phyloP scores from a whole-genome alignment of 805 yeast species.

The Hermanozyma aechmeae region DNA sequence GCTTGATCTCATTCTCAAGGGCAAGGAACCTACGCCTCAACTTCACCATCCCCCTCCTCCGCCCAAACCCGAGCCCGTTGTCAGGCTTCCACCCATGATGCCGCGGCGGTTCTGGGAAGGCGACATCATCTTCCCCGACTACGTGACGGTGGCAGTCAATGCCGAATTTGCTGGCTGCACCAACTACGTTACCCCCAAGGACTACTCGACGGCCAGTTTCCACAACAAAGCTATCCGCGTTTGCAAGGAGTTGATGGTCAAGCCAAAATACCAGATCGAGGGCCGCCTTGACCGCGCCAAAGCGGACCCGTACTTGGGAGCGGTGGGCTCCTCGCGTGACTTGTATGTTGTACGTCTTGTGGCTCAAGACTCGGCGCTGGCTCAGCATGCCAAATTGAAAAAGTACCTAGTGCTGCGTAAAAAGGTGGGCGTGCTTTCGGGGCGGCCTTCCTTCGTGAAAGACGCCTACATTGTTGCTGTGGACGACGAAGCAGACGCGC shows the following conservation, averaged over 20 bases:
- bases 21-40: slow-evolving; percentile 2
- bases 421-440: slow-evolving; percentile 54
- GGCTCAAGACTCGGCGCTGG: slow-evolving; percentile 10
- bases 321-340: slow-evolving; percentile 40
- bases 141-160: slow-evolving; percentile 32
- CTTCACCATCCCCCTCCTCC: too few relatives aligned
- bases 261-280: slow-evolving; percentile 35
- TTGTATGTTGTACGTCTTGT: slow-evolving; percentile 41
- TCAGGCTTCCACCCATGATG: slow-evolving; percentile 7
- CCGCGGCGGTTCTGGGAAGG: slow-evolving; percentile 35
- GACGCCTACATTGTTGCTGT: slow-evolving; percentile 54
- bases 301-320: slow-evolving; percentile 50
- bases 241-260: slow-evolving; percentile 19
- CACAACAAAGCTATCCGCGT: slow-evolving; percentile 17
- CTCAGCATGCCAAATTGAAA: slow-evolving; percentile 20
- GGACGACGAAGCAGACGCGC: neutral
- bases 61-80: neutral
- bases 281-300: slow-evolving; percentile 50
- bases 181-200: slow-evolving; percentile 11
- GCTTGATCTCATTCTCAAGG: slow-evolving; percentile 21
- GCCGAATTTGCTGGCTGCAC: slow-evolving; percentile 30
- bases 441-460: slow-evolving; percentile 41
- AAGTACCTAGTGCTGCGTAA: slow-evolving; percentile 36
- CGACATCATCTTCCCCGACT: slow-evolving; percentile 38
- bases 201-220: slow-evolving; percentile 8